Evolutionary conservation across 495 filamentous ascomycete genomes (phyloP), one percentile per base, ranked within the genome.

Genomic region (Annulohypoxylon maeteangense): DNA sequence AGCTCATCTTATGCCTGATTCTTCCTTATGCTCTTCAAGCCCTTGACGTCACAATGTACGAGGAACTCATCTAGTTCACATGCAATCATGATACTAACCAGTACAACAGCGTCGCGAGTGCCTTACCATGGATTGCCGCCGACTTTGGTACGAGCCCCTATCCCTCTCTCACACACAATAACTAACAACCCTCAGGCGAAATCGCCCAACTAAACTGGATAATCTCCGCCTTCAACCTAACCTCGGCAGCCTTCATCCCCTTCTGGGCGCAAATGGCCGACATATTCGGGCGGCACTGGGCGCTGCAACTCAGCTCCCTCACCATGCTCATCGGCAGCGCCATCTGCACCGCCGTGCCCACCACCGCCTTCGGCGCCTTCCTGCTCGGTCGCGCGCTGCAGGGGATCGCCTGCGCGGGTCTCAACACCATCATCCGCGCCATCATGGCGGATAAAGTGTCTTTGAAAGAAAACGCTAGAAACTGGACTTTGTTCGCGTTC

Each of bases 131-230:
- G 50, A 90, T 91, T 44, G 87, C 87, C 10, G 78, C 80, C 0
- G 85, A 90, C 59, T 90, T 90, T 74, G 74, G 87, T 88, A 74
- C 38, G 83, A 68, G 14, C 10, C 16, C 22, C 44, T 54, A 31
- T 38, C 42, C 50, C 0, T 56, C 11, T 12, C 36, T 18, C 22
- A 14, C 36, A 16, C 22, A 14, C 36, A 48, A 7, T 45, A 20
- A 56, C 64, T 68, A 38, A 67, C 62, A 32, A 20, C 2, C 31
- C 22, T 22, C 50, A 88, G 87, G 83, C 62, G 74, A 87, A 68
- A 76, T 89, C 31, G 76, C 79, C 16, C 84, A 89, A 65, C 78
- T 89, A 7, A 90, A 88, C 71, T 90, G 88, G 87, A 89, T 90
- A 71, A 82, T 90, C 53, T 86, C 88, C 0, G 79, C 87, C 16